Evolutionary conservation across 805 yeast species (phyloP), one percentile per base, ranked within the genome.

Genomic region (Zygosaccharomyces gambellarensis): DNA sequence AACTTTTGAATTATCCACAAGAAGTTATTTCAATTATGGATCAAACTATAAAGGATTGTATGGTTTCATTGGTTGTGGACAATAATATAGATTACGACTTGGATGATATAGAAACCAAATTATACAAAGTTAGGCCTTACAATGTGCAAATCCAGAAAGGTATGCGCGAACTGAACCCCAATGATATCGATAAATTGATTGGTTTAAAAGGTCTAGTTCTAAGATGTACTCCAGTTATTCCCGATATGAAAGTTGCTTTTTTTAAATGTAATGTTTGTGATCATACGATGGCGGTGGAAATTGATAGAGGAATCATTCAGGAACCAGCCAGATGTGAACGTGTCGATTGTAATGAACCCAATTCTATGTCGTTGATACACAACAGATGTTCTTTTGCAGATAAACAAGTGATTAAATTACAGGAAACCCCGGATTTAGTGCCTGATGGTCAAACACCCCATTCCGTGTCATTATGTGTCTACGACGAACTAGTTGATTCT

Each of bases 401-500:
- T 69, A 94, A 92, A 64, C 99, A 94, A 70, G 92, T 94, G 27
- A 82, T 94, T 57, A 87, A 88, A 61, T 72, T 94, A 38, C 99
- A 94, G 70, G 99, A 94, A 69, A 90, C 96, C 0, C 97, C 97
- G 0, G 99, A 94, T 68, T 76, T 82, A 53, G 96, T 92, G 12
- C 99, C 99, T 3, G 98, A 87, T 70, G 99, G 99, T 14, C 99
- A 94, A 70, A 94, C 99, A 2, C 99, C 99, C 1, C 99, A 94
- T 68, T 85, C 97, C 11, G 87, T 94, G 43, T 88, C 96, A 5
- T 72, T 94, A 27, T 89, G 97, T 72, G 95, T 88, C 1, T 94
- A 92, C 64, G 99, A 94, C 68, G 98, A 94, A 66, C 75, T 94
- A 53, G 99, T 94, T 1, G 99, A 94, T 67, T 77, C 87, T 47